Evolutionary conservation across 164 flowering plant genomes (phyloP).

Genomic region (Buxus sempervirens): DNA sequence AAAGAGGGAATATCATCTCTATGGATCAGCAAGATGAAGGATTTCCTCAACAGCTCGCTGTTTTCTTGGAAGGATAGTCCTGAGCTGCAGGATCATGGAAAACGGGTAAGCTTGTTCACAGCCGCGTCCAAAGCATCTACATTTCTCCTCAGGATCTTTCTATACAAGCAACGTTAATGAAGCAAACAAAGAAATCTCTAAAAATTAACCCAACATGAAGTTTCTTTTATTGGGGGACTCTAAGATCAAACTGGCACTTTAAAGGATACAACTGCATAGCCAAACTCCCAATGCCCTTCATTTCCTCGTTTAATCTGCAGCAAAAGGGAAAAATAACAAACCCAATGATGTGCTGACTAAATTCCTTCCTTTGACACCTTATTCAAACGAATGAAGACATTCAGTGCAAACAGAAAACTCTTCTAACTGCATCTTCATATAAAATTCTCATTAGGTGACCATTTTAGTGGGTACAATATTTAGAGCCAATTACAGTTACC

Average conservation of each 20-base stretch:
- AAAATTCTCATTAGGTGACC: too few relatives aligned
- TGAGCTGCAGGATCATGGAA: constrained; percentile 36
- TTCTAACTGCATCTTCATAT: too few relatives aligned
- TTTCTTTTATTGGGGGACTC: too few relatives aligned
- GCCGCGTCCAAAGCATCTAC: constrained; percentile 77
- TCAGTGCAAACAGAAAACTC: background rate
- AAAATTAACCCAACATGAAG: background rate
- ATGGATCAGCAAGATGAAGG: too few relatives aligned
- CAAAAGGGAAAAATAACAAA: background rate
- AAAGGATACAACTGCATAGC: constrained; percentile 86
- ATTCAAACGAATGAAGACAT: background rate
- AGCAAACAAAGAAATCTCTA: background rate
- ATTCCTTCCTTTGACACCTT: background rate
- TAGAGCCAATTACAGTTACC: too few relatives aligned
- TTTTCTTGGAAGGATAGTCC: too few relatives aligned
- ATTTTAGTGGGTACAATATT: too few relatives aligned
- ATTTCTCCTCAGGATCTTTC: constrained; percentile 64
- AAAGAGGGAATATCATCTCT: too few relatives aligned
- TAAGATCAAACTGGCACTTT: too few relatives aligned
- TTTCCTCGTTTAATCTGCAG: constrained; percentile 84
- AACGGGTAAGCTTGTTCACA: constrained; percentile 55
- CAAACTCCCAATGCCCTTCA: constrained; percentile 64
- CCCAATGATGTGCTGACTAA: background rate
- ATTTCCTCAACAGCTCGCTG: too few relatives aligned
- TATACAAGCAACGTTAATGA: constrained; percentile 34